These are phyloP conservation scores for Verbena officinalis DNA, from an alignment of 257 asterid species.

Conservation along the genomic window DNA sequence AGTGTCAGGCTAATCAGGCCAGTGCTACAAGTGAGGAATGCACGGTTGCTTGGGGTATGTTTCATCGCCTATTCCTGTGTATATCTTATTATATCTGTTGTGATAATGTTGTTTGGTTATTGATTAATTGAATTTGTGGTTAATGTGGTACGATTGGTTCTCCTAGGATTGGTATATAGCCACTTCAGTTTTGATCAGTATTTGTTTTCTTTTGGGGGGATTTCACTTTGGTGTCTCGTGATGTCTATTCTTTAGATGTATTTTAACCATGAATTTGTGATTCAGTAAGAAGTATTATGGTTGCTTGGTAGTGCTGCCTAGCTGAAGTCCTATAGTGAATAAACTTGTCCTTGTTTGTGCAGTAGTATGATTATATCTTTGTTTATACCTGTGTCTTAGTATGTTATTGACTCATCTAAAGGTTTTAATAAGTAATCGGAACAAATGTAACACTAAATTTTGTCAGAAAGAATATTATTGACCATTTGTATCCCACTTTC, in stretches of 20 bases:
- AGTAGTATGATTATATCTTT: neutral
- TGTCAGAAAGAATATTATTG: neutral
- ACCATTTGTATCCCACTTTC: too few relatives aligned
- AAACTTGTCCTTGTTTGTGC: neutral
- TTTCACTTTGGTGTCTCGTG: neutral
- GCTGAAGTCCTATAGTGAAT: neutral
- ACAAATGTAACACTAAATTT: neutral
- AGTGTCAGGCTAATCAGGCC: conserved; percentile 99
- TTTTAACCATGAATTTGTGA: neutral
- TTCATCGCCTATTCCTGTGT: neutral
- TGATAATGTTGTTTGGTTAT: neutral
- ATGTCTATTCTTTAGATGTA: neutral
- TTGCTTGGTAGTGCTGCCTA: neutral
- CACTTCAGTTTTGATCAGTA: neutral
- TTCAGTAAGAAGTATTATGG: too few relatives aligned
- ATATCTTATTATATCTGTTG: neutral
- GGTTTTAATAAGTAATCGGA: neutral
- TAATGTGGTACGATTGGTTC: neutral
- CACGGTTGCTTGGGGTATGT: conserved; percentile 99
- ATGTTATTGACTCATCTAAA: neutral
- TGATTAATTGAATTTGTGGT: neutral
- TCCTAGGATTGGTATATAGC: neutral
- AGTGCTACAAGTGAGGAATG: conserved; percentile 99
- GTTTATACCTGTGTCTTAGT: neutral
- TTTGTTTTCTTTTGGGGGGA: neutral